A percentile compares a stretch with the other conserved stretches of the same genome.
phyloP scores from a whole-genome alignment of 106 monocot species.

The Hemerocallis citrina region DNA sequence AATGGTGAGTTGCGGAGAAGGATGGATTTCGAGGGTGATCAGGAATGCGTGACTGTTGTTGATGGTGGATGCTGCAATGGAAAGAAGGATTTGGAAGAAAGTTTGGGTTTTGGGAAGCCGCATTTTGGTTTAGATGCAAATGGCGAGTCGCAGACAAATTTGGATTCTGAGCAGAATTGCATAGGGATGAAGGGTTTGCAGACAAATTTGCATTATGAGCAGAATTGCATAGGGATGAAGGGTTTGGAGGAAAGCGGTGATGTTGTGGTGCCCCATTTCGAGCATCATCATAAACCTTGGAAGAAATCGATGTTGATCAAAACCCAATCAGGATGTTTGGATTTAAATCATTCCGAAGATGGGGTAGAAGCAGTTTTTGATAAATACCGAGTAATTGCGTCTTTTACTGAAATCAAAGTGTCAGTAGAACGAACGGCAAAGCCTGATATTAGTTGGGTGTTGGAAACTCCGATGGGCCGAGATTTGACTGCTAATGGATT shows the following conservation, averaged over 20 bases:
- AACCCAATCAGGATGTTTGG: too few species aligned
- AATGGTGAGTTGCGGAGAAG: too few species aligned
- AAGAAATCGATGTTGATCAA: background rate
- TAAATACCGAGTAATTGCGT: slow-evolving; percentile 32
- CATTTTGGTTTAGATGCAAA: background rate
- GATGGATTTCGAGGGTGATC: too few species aligned
- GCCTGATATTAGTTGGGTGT: slow-evolving; percentile 39
- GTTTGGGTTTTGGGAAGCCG: background rate
- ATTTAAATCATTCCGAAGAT: too few species aligned
- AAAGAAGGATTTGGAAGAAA: background rate
- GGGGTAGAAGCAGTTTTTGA: slow-evolving; percentile 5
- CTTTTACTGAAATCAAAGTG: slow-evolving; percentile 23
- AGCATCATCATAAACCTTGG: background rate
- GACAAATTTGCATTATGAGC: too few species aligned
- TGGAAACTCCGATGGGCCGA: slow-evolving; percentile 29
- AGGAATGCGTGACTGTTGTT: too few species aligned
- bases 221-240: too few species aligned
- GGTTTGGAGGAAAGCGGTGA: background rate
- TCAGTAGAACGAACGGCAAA: slow-evolving; percentile 34
- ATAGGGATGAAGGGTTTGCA: too few species aligned
- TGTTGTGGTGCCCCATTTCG: background rate
- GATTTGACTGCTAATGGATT: slow-evolving; percentile 43
- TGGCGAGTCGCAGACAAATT: too few species aligned
- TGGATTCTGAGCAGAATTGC: too few species aligned
- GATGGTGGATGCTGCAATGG: too few species aligned